Evolutionary conservation across 139 green algal species (phyloP).

Genomic region (Haematococcus sp.): DNA sequence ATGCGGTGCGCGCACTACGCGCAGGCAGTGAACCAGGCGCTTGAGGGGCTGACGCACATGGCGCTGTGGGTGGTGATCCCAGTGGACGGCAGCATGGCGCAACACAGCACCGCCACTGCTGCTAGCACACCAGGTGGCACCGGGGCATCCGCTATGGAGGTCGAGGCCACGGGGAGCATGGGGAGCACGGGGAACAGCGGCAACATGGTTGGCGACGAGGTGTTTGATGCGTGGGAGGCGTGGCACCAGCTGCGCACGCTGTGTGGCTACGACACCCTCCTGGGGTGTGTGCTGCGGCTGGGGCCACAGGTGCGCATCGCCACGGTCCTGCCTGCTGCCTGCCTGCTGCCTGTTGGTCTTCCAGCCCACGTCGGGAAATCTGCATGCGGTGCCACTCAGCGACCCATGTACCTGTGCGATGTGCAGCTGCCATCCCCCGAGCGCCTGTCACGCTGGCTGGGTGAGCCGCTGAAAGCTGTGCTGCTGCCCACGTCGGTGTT

Average conservation of each 20-base stretch:
- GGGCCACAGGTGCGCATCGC: constrained; percentile 16
- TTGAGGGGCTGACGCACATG: constrained; percentile 67
- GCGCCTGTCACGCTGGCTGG: constrained; percentile 69
- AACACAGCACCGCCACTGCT: no score
- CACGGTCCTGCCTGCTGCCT: no score
- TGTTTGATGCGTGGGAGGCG: constrained; percentile 36
- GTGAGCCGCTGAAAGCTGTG: constrained; percentile 85
- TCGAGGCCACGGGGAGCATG: not conserved
- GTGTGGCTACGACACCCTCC: constrained; percentile 67
- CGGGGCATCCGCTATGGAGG: not conserved
- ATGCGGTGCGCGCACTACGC: constrained; percentile 67
- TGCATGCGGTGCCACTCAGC: no score
- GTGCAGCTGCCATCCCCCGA: constrained; percentile 26
- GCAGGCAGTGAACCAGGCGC: constrained; percentile 66
- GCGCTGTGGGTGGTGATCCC: constrained; percentile 87
- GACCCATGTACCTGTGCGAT: not conserved
- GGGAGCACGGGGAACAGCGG: not conserved
- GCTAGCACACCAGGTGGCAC: no score
- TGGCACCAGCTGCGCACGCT: constrained; percentile 79
- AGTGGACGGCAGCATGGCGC: constrained; percentile 29
- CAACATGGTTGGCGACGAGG: not conserved
- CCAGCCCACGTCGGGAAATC: no score
- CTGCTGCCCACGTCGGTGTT: constrained; percentile 79
- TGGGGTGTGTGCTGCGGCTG: constrained; percentile 69
- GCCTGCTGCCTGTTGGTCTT: no score